Percentiles rank a stretch among this genome's conserved stretches.
These are phyloP conservation scores for Cystobasidium slooffiae DNA, from an alignment of 1,284 basidiomycete genomes.

Conservation along the genomic window DNA sequence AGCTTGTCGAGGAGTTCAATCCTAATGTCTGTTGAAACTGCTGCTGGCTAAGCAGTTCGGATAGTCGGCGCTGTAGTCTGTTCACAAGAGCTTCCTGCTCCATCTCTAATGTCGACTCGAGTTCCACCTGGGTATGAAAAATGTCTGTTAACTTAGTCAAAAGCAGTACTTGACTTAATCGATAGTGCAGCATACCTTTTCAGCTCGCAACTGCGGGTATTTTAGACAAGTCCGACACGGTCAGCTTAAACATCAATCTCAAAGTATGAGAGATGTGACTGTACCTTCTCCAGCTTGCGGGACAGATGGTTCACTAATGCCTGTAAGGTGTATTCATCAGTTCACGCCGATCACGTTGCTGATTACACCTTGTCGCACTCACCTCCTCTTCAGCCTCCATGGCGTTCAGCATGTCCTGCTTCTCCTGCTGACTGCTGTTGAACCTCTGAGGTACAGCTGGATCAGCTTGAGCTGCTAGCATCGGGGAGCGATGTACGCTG, in stretches of 20 bases:
- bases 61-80: constrained; percentile 24
- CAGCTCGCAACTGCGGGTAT: constrained; percentile 25
- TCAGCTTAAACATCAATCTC: not conserved
- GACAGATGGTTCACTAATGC: constrained; percentile 33
- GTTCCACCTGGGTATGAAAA: constrained; percentile 1
- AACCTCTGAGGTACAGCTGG: constrained; percentile 24
- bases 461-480: constrained; percentile 28
- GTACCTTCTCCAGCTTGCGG: constrained; percentile 37
- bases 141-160: not conserved
- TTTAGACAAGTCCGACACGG: not conserved
- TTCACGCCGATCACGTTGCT: constrained; percentile 6
- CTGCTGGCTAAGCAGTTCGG: constrained; percentile 25
- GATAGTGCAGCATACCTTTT: constrained; percentile 18
- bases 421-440: constrained; percentile 27
- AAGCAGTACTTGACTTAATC: not conserved
- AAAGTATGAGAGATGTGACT: not conserved
- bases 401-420: constrained; percentile 30
- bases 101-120: constrained; percentile 39
- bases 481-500: constrained; percentile 27
- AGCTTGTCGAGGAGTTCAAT: constrained; percentile 5
- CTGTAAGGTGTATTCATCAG: not conserved
- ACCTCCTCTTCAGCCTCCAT: constrained; percentile 34
- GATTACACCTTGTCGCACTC: not conserved
- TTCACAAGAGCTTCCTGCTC: constrained; percentile 41
- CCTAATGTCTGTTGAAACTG: constrained; percentile 31